phyloP scores from a whole-genome alignment of 805 yeast species.

The Lachancea cidri region DNA sequence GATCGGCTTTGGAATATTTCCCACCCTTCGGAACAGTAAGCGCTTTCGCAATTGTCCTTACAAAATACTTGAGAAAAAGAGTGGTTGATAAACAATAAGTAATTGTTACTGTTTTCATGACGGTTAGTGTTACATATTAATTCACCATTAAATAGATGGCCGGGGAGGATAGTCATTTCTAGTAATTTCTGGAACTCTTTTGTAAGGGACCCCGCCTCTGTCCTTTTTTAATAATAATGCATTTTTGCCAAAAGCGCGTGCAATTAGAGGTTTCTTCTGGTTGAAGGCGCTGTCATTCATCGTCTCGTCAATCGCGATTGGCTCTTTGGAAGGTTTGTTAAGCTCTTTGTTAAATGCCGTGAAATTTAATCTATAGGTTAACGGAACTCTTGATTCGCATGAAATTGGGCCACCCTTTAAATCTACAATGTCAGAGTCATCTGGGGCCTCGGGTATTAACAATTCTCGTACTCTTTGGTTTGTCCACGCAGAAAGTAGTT shows the following conservation, averaged over 20 bases:
- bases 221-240: slow-evolving; percentile 27
- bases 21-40: slow-evolving; percentile 39
- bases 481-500: slow-evolving; percentile 16
- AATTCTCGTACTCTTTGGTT: slow-evolving; percentile 19
- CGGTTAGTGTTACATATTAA: neutral
- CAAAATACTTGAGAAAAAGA: slow-evolving; percentile 17
- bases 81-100: neutral
- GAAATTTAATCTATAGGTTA: slow-evolving; percentile 23
- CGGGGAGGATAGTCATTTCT: slow-evolving; percentile 28
- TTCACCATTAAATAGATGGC: slow-evolving; percentile 8
- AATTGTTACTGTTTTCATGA: neutral
- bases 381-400: slow-evolving; percentile 22
- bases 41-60: slow-evolving; percentile 25
- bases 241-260: slow-evolving; percentile 33
- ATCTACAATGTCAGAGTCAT: slow-evolving; percentile 27
- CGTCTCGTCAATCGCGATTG: slow-evolving; percentile 18
- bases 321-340: slow-evolving; percentile 26
- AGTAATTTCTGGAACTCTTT: slow-evolving; percentile 28
- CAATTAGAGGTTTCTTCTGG: slow-evolving; percentile 23
- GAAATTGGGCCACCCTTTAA: slow-evolving; percentile 27
- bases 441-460: slow-evolving; percentile 11
- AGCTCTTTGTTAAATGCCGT: slow-evolving; percentile 23
- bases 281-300: slow-evolving; percentile 8
- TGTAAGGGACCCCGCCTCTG: slow-evolving; percentile 34
- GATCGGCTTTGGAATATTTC: slow-evolving; percentile 33